These are phyloP conservation scores for Triticum timopheevii DNA, from an alignment of 176 grass and related monocot species.

Conservation along the genomic window DNA sequence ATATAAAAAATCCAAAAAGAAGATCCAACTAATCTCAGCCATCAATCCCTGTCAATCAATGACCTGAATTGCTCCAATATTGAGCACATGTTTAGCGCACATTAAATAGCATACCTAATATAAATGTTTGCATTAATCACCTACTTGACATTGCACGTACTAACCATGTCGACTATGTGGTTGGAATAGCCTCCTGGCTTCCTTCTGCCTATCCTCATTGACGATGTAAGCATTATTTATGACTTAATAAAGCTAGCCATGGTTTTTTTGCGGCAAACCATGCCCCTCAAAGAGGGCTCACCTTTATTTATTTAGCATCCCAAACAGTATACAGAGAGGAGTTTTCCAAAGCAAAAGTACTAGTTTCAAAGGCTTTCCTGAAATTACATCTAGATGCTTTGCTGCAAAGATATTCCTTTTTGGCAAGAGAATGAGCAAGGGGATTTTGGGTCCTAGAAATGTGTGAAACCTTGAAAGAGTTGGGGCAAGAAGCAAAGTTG, in stretches of 20 bases:
- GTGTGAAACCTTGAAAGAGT: no score
- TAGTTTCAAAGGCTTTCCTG: no score
- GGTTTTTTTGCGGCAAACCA: no score
- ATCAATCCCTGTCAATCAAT: background rate
- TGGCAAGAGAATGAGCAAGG: no score
- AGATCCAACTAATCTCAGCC: background rate
- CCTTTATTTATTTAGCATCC: no score
- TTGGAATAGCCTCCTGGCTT: background rate
- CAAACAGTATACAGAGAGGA: no score
- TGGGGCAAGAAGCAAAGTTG: no score
- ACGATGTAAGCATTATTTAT: background rate
- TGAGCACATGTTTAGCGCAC: background rate
- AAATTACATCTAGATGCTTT: no score
- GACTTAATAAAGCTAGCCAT: background rate
- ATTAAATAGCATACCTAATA: background rate
- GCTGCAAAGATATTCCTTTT: no score
- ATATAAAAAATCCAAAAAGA: background rate
- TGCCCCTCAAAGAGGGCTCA: no score
- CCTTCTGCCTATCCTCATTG: background rate
- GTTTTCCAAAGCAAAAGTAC: no score
- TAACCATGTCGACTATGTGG: background rate
- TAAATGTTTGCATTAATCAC: background rate
- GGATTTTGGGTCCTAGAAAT: no score
- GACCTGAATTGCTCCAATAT: background rate
- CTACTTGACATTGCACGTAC: background rate